A percentile compares a stretch with the other conserved stretches of the same genome.
Conservation (phyloP, 169 alveolate genomes). For the Besnoitia besnoiti region DNA sequence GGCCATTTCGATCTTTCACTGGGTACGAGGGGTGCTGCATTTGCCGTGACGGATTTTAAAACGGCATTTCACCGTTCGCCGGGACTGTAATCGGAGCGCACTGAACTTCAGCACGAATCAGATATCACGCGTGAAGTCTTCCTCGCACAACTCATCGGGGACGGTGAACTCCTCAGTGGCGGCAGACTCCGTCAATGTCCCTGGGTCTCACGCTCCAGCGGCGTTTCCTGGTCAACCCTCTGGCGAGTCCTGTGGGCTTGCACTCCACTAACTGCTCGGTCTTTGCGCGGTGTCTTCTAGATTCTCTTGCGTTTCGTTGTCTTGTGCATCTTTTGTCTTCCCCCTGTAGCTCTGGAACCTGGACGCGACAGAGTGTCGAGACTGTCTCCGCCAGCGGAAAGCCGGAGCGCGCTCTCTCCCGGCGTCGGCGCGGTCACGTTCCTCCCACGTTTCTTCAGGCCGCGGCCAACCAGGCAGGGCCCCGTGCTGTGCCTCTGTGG, state of each 20-base stretch:
- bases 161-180: not conserved
- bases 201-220: not conserved
- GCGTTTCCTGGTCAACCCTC: not conserved
- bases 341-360: conserved; percentile 15
- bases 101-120: too few species aligned
- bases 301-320: not conserved
- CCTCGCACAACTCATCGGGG: not conserved
- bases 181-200: not conserved
- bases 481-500: not conserved
- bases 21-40: too few species aligned
- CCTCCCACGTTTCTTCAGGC: not conserved
- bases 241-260: not conserved
- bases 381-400: not conserved
- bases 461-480: too few species aligned
- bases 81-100: too few species aligned
- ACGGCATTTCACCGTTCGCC: too few species aligned
- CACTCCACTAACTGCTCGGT: not conserved
- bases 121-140: too few species aligned
- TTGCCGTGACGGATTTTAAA: too few species aligned
- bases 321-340: not conserved
- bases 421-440: not conserved
- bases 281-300: not conserved
- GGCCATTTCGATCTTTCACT: too few species aligned
- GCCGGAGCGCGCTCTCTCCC: not conserved
- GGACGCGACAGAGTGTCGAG: not conserved